Conservation (phyloP, 495 filamentous ascomycete genomes). For the Penicillium canariense region DNA sequence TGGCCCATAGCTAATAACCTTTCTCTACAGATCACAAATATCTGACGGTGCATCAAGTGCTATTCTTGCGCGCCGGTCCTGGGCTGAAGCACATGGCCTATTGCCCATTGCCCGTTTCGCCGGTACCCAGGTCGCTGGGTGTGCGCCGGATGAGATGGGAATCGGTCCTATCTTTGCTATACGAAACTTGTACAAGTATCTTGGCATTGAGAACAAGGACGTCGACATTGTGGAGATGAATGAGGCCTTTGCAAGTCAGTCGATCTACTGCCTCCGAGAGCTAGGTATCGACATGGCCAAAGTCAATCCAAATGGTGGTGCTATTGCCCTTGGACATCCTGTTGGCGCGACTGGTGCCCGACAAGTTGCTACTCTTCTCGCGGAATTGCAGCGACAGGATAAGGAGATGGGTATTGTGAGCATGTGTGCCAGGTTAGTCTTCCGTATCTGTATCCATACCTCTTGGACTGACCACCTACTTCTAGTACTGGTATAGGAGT, state of each 20-base stretch:
- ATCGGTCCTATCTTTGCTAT: conserved; percentile 84
- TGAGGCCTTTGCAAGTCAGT: conserved; percentile 90
- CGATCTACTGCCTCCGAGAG: conserved; percentile 72
- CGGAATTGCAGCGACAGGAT: conserved; percentile 63
- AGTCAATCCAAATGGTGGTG: conserved; percentile 81
- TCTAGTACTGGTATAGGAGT: conserved; percentile 74
- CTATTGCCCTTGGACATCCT: conserved; percentile 72
- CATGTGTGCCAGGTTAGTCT: conserved; percentile 60
- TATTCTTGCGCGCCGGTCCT: conserved; percentile 79
- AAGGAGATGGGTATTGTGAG: conserved; percentile 73
- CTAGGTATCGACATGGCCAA: conserved; percentile 70
- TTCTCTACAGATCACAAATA: conserved; percentile 23
- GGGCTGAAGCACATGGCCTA: conserved; percentile 69
- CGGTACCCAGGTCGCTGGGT: conserved; percentile 75
- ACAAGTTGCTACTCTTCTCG: conserved; percentile 71
- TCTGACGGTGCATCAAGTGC: conserved; percentile 68
- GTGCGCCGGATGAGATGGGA: conserved; percentile 86
- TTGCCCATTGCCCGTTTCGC: conserved; percentile 86
- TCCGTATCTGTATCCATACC: neutral
- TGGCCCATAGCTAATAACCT: neutral
- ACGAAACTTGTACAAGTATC: conserved; percentile 73
- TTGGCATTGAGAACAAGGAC: conserved; percentile 66
- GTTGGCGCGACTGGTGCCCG: conserved; percentile 68
- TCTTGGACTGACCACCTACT: neutral
- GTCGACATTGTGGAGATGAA: conserved; percentile 84